phyloP scores from a whole-genome alignment of 2,329 filamentous ascomycete genomes.

The Penicillium paneum region DNA sequence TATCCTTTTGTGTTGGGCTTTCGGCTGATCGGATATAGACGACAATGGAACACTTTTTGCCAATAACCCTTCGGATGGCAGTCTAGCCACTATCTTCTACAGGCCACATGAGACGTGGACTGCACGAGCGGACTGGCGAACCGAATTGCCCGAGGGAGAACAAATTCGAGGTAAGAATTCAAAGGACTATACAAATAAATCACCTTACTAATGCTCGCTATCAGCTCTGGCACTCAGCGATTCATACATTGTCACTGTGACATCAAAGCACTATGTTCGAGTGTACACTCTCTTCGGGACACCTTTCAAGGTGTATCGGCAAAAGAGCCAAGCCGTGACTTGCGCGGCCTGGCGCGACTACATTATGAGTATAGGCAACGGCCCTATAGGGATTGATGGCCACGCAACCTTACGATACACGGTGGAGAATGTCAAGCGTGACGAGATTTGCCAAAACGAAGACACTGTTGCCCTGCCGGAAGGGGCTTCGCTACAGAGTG shows the following conservation, averaged over 20 bases:
- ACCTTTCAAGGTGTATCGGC: slow-evolving; percentile 82
- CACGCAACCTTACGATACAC: slow-evolving; percentile 75
- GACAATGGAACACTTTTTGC: slow-evolving; percentile 84
- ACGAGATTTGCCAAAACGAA: slow-evolving; percentile 91
- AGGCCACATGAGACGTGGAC: slow-evolving; percentile 97
- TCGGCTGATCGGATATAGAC: slow-evolving; percentile 42
- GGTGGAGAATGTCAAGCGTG: slow-evolving; percentile 89
- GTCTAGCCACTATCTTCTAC: slow-evolving; percentile 86
- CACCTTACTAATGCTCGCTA: neutral
- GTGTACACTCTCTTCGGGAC: slow-evolving; percentile 92
- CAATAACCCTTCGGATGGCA: slow-evolving; percentile 64
- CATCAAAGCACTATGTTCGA: slow-evolving; percentile 80
- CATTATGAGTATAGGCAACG: slow-evolving; percentile 93
- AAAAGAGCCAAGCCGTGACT: slow-evolving; percentile 89
- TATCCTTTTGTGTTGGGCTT: neutral
- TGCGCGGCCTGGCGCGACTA: slow-evolving; percentile 95
- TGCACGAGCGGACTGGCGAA: slow-evolving; percentile 83
- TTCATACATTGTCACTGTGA: slow-evolving; percentile 86
- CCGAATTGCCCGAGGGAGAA: slow-evolving; percentile 81
- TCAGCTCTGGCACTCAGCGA: slow-evolving; percentile 82
- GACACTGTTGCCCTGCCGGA: slow-evolving; percentile 83
- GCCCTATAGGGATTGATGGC: slow-evolving; percentile 75
- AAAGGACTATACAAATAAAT: neutral
- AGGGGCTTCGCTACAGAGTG: slow-evolving; percentile 68
- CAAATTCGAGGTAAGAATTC: slow-evolving; percentile 57